A percentile compares a stretch with the other conserved stretches of the same genome.
Evolutionary conservation across 1,284 basidiomycete genomes (phyloP).

Genomic region (Hypsizygus ulmarius): DNA sequence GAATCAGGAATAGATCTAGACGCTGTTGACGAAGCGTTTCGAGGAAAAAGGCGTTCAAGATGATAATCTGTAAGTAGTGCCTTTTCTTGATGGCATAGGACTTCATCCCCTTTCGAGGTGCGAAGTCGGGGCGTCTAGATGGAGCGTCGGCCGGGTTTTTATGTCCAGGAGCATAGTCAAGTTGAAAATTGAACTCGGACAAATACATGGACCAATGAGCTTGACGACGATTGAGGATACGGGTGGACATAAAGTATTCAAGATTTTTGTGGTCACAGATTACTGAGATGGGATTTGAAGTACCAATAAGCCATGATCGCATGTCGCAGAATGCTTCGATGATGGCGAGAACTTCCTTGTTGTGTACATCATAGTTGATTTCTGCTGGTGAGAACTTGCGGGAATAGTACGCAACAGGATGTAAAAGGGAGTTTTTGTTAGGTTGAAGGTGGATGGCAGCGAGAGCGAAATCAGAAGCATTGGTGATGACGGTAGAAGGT

Average conservation of each 20-base stretch:
- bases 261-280: too few species aligned
- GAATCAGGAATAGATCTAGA: too few species aligned
- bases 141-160: conserved; percentile 34
- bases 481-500: conserved; percentile 29
- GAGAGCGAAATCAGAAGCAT: conserved; percentile 32
- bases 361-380: conserved; percentile 40
- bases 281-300: not conserved
- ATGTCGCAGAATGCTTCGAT: conserved; percentile 21
- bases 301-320: conserved; percentile 3
- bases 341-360: conserved; percentile 40
- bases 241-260: too few species aligned
- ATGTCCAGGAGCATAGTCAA: conserved; percentile 29
- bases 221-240: too few species aligned
- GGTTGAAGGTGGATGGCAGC: conserved; percentile 19
- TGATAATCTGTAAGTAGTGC: conserved; percentile 24
- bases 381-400: conserved; percentile 30
- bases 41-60: conserved; percentile 20
- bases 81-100: conserved; percentile 18
- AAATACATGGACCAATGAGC: too few species aligned
- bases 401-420: conserved; percentile 23
- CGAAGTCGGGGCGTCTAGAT: conserved; percentile 29
- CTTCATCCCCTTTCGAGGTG: conserved; percentile 33
- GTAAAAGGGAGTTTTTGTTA: conserved; percentile 1
- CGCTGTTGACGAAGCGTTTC: too few species aligned
- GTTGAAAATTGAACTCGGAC: conserved; percentile 36